Evolutionary conservation across 495 filamentous ascomycete species (phyloP), one percentile per base, ranked within the genome.

Genomic region (Neurospora cerealis): DNA sequence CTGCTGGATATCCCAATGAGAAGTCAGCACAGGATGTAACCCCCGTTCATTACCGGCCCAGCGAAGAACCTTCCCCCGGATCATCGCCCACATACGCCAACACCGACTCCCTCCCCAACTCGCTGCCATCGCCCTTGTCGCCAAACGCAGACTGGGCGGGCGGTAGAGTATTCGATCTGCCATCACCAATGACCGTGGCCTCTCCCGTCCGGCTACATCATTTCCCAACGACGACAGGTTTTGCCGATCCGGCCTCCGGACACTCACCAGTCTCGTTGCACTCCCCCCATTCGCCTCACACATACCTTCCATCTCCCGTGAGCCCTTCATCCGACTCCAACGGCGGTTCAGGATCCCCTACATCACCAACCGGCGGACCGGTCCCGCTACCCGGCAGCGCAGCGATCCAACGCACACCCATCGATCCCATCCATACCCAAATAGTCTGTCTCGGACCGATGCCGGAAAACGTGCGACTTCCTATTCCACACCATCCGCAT

Each of bases 371-470:
- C 15, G 73, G 72, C 46, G 76, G 79, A 28, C 39, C 80, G 32
- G 21, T 28, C 48, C 72, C 76, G 15, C 70, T 82, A 15, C 80
- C 84, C 17, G 32, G 54, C 28, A 66, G 54, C 15, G 80, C 83
- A 3, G 78, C 81, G 4, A 81, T 81, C 44, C 87, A 83, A 69
- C 83, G 82, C 62, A 83, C 80, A n/a, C 84, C 83, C 10, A 86
- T 88, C 71, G 84, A 86, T 70, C 83, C 85, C 39, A 9, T 19
- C 28, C 28, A 66, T 7, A 83, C 83, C 6, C 76, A 84, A 40
- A 83, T 88, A 6, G 77, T 88, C n/a, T 88, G 86, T 66, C 79
- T 87, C 1, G 87, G 86, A 1, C 83, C 83, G 11, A 75, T 88
- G 46, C 87, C 87, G 2, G 83, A 85, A 69, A 84, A 85, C 73